A percentile compares a stretch with the other conserved stretches of the same genome.
phyloP scores from a whole-genome alignment of 768 basidiomycete species.

The Lactarius evosmus region DNA sequence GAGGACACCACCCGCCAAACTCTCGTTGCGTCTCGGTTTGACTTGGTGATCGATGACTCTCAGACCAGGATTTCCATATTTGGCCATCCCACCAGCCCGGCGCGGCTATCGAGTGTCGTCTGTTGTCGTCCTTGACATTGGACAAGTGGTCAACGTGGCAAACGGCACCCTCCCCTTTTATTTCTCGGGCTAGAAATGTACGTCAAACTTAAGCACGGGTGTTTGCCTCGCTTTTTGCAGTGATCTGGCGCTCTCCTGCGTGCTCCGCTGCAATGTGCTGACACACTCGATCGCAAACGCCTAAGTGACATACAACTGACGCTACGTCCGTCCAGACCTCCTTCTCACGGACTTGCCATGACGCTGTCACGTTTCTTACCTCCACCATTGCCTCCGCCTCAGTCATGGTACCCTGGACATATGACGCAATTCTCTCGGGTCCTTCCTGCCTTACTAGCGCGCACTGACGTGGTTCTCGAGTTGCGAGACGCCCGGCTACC shows the following conservation, averaged over 20 bases:
- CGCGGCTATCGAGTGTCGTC: constrained; percentile 4
- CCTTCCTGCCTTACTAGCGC: constrained; percentile 71
- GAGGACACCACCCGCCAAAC: constrained; percentile 11
- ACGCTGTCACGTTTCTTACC: constrained; percentile 40
- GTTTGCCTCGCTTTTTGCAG: not conserved
- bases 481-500: constrained; percentile 91
- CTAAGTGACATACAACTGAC: constrained; percentile 18
- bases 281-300: constrained; percentile 18
- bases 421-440: constrained; percentile 85
- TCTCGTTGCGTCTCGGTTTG: constrained; percentile 9
- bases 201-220: constrained; percentile 13
- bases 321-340: constrained; percentile 8
- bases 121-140: not conserved
- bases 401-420: constrained; percentile 96
- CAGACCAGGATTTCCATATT: not conserved
- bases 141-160: constrained; percentile 11
- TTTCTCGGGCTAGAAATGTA: constrained; percentile 18
- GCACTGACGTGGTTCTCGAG: constrained; percentile 91
- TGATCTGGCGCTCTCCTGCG: not conserved
- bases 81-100: constrained; percentile 14
- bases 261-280: constrained; percentile 3
- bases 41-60: constrained; percentile 15
- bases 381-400: constrained; percentile 60
- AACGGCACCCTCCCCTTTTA: not conserved
- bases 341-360: constrained; percentile 11